Conservation (phyloP, 2,329 filamentous ascomycete genomes). For the Colletotrichum tanaceti region DNA sequence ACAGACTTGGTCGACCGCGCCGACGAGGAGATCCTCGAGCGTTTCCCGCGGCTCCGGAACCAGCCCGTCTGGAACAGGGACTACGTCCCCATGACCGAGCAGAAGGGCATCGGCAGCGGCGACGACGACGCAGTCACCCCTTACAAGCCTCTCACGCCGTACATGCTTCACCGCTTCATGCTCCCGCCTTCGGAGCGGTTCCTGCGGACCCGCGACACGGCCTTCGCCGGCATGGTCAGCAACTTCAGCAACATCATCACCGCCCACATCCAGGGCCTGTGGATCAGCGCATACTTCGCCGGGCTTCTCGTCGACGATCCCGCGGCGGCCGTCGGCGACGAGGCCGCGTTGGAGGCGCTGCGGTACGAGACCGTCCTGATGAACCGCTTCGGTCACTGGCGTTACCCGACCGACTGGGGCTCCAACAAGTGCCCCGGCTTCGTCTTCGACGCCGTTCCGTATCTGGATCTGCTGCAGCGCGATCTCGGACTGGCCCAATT, state of each 20-base stretch:
- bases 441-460: constrained; percentile 80
- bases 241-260: constrained; percentile 57
- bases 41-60: constrained; percentile 63
- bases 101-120: constrained; percentile 51
- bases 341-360: constrained; percentile 51
- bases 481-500: constrained; percentile 71
- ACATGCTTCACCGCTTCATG: constrained; percentile 60
- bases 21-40: constrained; percentile 64
- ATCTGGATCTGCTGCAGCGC: constrained; percentile 73
- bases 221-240: constrained; percentile 58
- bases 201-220: constrained; percentile 54
- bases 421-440: constrained; percentile 69
- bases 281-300: constrained; percentile 73
- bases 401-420: constrained; percentile 76
- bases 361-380: constrained; percentile 70
- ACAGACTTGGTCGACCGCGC: constrained; percentile 54
- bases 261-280: constrained; percentile 66
- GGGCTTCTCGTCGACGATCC: constrained; percentile 42
- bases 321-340: constrained; percentile 16
- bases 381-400: constrained; percentile 75
- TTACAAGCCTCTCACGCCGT: constrained; percentile 51
- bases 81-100: constrained; percentile 56
- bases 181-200: constrained; percentile 55
- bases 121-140: constrained; percentile 47
- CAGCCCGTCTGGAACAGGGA: constrained; percentile 63